phyloP scores from a whole-genome alignment of 75 land plant genomes.

The Cupressus sempervirens region DNA sequence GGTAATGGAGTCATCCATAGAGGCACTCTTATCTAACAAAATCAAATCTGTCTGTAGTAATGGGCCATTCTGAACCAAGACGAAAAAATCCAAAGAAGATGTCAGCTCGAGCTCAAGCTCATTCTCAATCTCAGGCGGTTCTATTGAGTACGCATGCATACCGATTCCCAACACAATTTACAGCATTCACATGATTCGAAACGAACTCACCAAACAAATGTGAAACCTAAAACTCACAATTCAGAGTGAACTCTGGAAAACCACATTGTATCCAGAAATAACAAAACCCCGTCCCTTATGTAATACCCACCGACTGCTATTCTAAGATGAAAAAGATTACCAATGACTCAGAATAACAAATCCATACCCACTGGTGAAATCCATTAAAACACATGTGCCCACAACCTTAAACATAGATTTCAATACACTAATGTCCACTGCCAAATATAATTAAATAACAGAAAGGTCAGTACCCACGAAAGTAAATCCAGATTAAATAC shows the following conservation, averaged over 20 bases:
- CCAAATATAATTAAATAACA: neutral
- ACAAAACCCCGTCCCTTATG: constrained; percentile 8
- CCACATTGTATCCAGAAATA: neutral
- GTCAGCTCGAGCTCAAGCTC: constrained; percentile 20
- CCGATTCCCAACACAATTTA: neutral
- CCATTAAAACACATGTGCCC: neutral
- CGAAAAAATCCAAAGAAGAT: constrained; percentile 23
- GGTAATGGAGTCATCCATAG: neutral
- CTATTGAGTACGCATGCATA: neutral
- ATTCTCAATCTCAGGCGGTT: constrained; percentile 24
- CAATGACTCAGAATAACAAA: neutral
- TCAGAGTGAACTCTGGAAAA: neutral
- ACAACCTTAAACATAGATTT: neutral
- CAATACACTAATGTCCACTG: neutral
- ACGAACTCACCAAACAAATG: neutral
- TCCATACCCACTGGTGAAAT: neutral
- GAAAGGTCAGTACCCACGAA: neutral
- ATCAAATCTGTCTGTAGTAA: constrained; percentile 27
- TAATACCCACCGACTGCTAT: neutral
- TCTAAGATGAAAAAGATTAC: neutral
- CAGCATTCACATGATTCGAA: neutral
- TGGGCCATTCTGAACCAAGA: constrained; percentile 15
- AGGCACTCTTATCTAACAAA: constrained; percentile 17
- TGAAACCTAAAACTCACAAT: neutral
- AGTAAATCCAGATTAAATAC: neutral